Evolutionary conservation across 148 eudicot genomes (phyloP).

Genomic region (Rhododendron ovatum): DNA sequence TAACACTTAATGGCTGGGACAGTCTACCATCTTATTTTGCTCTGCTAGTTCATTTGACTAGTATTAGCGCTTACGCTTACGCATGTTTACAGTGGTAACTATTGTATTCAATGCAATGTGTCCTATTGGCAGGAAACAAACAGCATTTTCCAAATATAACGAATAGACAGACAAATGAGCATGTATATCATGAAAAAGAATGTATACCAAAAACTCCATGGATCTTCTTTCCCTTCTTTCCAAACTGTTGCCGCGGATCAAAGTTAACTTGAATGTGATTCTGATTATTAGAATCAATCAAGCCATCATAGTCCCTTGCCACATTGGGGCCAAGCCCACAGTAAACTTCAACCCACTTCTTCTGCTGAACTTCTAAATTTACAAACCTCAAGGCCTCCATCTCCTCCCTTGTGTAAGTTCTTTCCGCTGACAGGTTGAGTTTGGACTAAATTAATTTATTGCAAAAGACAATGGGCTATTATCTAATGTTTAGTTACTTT

Average conservation of each 20-base stretch:
- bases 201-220: conserved; percentile 28
- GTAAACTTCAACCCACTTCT: conserved; percentile 41
- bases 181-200: not conserved
- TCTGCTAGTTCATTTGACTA: not conserved
- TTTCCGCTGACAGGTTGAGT: not conserved
- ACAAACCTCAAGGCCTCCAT: conserved; percentile 40
- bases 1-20: not conserved
- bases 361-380: conserved; percentile 38
- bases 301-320: conserved; percentile 47
- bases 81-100: not conserved
- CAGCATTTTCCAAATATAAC: not conserved
- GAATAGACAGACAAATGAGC: not conserved
- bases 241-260: conserved; percentile 29
- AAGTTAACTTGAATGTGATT: conserved; percentile 22
- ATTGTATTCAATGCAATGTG: not conserved
- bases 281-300: conserved; percentile 32
- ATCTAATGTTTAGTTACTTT: not conserved
- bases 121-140: not conserved
- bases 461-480: not conserved
- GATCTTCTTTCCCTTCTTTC: conserved; percentile 17
- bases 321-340: conserved; percentile 30
- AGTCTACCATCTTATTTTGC: not conserved
- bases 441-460: not conserved
- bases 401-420: conserved; percentile 33
- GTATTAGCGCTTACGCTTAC: not conserved